Evolutionary conservation across 352 stramenopile genomes (phyloP).

Genomic region (Aphanomyces stellatus): DNA sequence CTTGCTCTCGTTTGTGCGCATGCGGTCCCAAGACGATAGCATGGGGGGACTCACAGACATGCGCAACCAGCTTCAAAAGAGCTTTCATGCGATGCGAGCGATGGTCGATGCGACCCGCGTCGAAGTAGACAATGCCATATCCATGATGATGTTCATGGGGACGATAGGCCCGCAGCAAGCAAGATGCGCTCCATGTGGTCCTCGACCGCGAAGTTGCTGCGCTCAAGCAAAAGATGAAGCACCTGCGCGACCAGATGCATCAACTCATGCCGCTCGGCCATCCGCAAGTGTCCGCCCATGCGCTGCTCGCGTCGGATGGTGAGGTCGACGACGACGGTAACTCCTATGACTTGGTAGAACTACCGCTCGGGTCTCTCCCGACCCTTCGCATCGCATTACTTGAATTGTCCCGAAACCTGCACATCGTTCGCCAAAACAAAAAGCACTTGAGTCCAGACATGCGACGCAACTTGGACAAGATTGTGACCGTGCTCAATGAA

Average conservation of each 20-base stretch:
- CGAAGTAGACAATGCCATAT: background rate
- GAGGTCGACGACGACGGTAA: too few species aligned
- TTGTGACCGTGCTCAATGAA: constrained; percentile 58
- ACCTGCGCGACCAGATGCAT: constrained; percentile 26
- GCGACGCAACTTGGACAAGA: constrained; percentile 57
- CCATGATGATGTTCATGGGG: background rate
- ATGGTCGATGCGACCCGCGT: background rate
- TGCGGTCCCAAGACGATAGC: background rate
- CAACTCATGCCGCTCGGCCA: background rate
- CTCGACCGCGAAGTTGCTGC: background rate
- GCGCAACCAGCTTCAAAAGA: background rate
- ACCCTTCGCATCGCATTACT: constrained; percentile 60
- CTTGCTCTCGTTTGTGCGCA: background rate
- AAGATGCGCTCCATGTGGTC: background rate
- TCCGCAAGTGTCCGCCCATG: background rate
- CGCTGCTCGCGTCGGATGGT: background rate
- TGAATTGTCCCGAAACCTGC: constrained; percentile 61
- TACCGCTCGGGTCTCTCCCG: constrained; percentile 39
- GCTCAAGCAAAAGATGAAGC: constrained; percentile 3
- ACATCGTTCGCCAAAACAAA: constrained; percentile 52
- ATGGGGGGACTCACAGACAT: background rate
- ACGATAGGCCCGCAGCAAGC: background rate
- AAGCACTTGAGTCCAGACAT: constrained; percentile 55
- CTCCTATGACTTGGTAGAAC: constrained; percentile 6
- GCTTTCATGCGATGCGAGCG: background rate